Percentiles rank a stretch among this genome's conserved stretches.
Conservation (phyloP, 306 rosid genomes). For the Crataegus laevigata region DNA sequence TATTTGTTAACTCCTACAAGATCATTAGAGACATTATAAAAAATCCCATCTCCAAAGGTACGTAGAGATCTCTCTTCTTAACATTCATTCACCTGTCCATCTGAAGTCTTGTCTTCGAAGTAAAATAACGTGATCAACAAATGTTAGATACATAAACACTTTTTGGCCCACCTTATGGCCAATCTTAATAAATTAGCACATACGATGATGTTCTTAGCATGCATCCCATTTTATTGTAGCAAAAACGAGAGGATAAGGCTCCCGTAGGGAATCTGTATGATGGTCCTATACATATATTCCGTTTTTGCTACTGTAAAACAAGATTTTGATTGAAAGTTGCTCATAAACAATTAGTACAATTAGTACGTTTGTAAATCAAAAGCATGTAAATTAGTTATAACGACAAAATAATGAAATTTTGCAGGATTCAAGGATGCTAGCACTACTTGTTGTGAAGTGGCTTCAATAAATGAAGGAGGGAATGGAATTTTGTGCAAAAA, state of each 20-base stretch:
- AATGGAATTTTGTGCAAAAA: constrained; percentile 35
- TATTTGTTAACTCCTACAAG: constrained; percentile 35
- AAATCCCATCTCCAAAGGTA: constrained; percentile 26
- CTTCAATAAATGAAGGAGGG: constrained; percentile 25
- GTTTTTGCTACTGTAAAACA: too few species aligned
- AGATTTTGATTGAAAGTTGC: too few species aligned
- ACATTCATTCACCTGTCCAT: not conserved
- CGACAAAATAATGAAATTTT: not conserved
- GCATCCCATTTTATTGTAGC: too few species aligned
- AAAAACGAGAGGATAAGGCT: too few species aligned
- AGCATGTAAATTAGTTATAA: not conserved
- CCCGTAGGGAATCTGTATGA: too few species aligned
- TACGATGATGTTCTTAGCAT: too few species aligned
- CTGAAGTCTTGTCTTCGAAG: not conserved
- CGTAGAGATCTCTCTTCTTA: not conserved
- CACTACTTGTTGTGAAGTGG: constrained; percentile 33
- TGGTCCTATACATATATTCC: too few species aligned
- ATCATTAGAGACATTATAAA: constrained; percentile 32
- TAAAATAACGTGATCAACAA: not conserved
- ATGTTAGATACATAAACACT: not conserved
- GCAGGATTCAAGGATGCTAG: constrained; percentile 29
- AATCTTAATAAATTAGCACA: too few species aligned
- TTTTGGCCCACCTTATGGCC: too few species aligned
- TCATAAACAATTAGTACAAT: not conserved
- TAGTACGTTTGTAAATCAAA: not conserved